phyloP scores from a whole-genome alignment of 257 asterid genomes.

The Primulina eburnea region DNA sequence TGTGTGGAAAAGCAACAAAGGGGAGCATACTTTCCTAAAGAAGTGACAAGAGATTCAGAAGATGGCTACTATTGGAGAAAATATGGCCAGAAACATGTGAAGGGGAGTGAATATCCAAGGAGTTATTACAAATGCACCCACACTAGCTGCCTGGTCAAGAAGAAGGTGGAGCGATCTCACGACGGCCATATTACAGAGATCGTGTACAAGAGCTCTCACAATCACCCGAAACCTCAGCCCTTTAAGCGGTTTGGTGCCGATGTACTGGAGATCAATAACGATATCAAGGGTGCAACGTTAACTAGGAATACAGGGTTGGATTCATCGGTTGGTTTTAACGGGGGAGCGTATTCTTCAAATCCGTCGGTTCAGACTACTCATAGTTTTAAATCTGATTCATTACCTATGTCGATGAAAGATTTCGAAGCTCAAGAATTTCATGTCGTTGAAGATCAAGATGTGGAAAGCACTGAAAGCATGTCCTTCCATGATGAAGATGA shows the following conservation, averaged over 20 bases:
- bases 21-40: conserved; percentile 25
- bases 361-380: neutral
- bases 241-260: conserved; percentile 27
- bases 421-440: conserved; percentile 41
- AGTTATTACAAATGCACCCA: conserved; percentile 72
- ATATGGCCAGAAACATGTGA: conserved; percentile 81
- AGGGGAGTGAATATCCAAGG: conserved; percentile 71
- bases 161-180: conserved; percentile 65
- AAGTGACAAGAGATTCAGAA: conserved; percentile 34
- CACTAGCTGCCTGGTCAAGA: conserved; percentile 50
- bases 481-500: conserved; percentile 45
- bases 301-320: conserved; percentile 14
- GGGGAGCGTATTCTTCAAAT: conserved; percentile 10
- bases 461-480: conserved; percentile 40
- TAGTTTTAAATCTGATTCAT: conserved; percentile 25
- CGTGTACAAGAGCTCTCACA: conserved; percentile 61
- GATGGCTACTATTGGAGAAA: conserved; percentile 81
- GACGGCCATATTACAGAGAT: conserved; percentile 61
- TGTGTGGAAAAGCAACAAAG: conserved; percentile 26
- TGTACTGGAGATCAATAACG: conserved; percentile 24
- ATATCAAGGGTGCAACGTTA: conserved; percentile 23
- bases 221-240: conserved; percentile 57
- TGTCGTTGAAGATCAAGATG: conserved; percentile 38
- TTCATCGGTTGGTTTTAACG: conserved; percentile 31
- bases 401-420: conserved; percentile 17